A percentile compares a stretch with the other conserved stretches of the same genome.
phyloP scores from a whole-genome alignment of 2,329 filamentous ascomycete genomes.

The Scleromitrula shiraiana region DNA sequence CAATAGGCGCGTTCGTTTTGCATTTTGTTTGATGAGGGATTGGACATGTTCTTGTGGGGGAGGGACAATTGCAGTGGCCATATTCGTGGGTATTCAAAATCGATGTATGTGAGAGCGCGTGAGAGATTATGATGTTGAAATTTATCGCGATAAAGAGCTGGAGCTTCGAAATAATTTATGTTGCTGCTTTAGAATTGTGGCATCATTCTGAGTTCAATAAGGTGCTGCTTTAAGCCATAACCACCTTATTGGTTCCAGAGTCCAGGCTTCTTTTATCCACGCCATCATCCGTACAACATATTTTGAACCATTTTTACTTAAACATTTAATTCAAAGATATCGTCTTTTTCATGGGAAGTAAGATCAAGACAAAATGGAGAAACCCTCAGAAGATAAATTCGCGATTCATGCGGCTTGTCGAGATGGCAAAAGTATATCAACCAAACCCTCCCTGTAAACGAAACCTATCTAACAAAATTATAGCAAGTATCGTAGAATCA shows the following conservation, averaged over 20 bases:
- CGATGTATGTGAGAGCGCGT: background rate
- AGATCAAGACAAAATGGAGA: conserved; percentile 1
- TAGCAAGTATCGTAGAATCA: conserved; percentile 66
- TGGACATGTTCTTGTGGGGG: conserved; percentile 28
- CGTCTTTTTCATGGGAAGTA: background rate
- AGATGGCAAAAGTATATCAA: conserved; percentile 65
- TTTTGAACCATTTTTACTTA: background rate
- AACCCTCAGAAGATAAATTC: conserved; percentile 48
- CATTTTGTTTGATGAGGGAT: conserved; percentile 35
- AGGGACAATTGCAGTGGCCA: conserved; percentile 5
- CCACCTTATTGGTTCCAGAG: background rate
- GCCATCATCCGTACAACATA: background rate
- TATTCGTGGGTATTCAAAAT: background rate
- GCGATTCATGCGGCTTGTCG: conserved; percentile 82
- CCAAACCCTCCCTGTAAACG: conserved; percentile 7
- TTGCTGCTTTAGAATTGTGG: conserved; percentile 4
- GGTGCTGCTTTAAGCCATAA: background rate
- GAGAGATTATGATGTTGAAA: background rate
- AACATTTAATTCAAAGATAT: background rate
- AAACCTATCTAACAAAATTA: conserved; percentile 20
- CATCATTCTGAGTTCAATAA: too few species aligned
- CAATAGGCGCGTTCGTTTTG: conserved; percentile 34
- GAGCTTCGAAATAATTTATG: background rate
- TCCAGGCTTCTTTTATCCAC: conserved; percentile 4
- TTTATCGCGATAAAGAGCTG: conserved; percentile 9